Base-by-base conservation (phyloP, 1,284 basidiomycete species). In the Trametes polyzona region DNA sequence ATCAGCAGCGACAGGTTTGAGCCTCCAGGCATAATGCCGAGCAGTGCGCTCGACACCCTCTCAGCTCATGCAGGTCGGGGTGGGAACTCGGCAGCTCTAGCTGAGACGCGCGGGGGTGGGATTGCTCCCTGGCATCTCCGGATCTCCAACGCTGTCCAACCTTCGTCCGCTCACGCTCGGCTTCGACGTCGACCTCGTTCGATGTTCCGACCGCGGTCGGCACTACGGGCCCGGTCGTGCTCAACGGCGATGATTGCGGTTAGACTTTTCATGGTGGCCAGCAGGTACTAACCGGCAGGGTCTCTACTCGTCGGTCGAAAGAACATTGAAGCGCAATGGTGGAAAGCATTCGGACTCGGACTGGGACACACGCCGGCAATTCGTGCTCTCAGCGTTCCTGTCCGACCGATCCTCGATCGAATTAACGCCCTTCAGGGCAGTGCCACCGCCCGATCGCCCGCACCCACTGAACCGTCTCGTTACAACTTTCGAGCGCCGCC, bases 201-300 rank as follows among this genome's bases (percentile, higher is more conserved):
- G 33, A 36, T 14, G 24, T 24, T 53, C 52, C 52, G 52, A 53
- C 36, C 8, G 32, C 27, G 30, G 42, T 52, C 51, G 51, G 51
- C 16, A 33, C 5, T 23, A 14, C 7, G 21, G 9, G 40, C 40
- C 3, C 30, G 40, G 23, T 21, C n/a, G n/a, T n/a, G n/a, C n/a
- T n/a, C n/a, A n/a, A n/a, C n/a, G n/a, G n/a, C n/a, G n/a, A n/a
- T n/a, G n/a, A n/a, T n/a, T n/a, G n/a, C n/a, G n/a, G n/a, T n/a
- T n/a, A n/a, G n/a, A n/a, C n/a, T n/a, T n/a, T n/a, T n/a, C 17
- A 21, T 3, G 36, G 5, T 19, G 36, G 14, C 1, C 9, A 21
- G 19, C 36, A 14, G 14, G 36, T 10, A 21, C 36, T 4, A 21
- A 21, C 36, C 3, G n/a, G 37, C 12, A 17, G 16, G 39, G 23